A percentile compares a stretch with the other conserved stretches of the same genome.
phyloP scores from a whole-genome alignment of 306 rosid species.

The Fragaria vesca region DNA sequence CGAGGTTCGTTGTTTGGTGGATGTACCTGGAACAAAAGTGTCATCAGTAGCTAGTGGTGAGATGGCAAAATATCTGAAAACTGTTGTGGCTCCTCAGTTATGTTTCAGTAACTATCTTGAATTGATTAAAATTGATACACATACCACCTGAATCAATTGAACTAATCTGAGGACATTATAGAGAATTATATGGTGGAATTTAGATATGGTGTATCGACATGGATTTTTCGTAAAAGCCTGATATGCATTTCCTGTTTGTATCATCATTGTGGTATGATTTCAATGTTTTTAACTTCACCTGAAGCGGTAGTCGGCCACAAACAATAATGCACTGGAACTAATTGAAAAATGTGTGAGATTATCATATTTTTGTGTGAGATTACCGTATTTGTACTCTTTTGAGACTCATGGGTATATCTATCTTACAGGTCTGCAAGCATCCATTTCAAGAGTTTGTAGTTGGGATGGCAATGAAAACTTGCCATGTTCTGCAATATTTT shows the following conservation, averaged over 20 bases:
- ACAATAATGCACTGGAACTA: no score
- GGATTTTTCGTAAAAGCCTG: no score
- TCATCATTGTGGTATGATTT: no score
- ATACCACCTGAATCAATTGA: not conserved
- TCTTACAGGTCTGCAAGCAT: constrained; percentile 92
- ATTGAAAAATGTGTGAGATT: no score
- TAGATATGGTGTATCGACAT: no score
- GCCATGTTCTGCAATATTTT: constrained; percentile 91
- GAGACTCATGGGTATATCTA: not conserved
- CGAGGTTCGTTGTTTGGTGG: constrained; percentile 60
- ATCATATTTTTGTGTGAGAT: no score
- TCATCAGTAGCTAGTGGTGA: constrained; percentile 30
- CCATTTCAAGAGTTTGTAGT: constrained; percentile 92
- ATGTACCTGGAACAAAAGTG: constrained; percentile 45
- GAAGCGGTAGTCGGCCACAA: no score
- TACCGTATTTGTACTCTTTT: no score
- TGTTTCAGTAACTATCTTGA: not conserved
- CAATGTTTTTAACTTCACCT: no score
- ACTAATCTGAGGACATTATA: not conserved
- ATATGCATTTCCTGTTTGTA: no score
- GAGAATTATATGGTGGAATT: no score
- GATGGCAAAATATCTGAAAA: not conserved
- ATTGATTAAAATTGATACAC: not conserved
- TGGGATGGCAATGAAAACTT: constrained; percentile 98
- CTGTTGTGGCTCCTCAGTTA: not conserved